These are phyloP conservation scores for Laburnicola sp. DNA, from an alignment of 2,329 filamentous ascomycete species.

Conservation along the genomic window DNA sequence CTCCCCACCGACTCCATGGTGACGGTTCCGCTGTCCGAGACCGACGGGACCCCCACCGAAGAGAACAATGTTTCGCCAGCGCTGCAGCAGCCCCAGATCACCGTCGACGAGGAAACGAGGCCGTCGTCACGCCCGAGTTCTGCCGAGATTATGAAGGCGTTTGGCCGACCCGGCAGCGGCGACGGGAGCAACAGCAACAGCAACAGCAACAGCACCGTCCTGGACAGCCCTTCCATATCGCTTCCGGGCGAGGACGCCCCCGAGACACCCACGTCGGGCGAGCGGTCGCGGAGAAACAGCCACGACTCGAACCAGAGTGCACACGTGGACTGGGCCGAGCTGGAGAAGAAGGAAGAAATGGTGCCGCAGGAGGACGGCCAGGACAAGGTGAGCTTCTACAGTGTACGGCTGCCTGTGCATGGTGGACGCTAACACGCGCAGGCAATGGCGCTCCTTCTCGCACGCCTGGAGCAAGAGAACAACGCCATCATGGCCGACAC, in stretches of 20 bases:
- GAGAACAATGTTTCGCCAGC: slow-evolving; percentile 19
- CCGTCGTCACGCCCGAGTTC: slow-evolving; percentile 40
- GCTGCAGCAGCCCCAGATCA: slow-evolving; percentile 30
- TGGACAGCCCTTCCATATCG: slow-evolving; percentile 36
- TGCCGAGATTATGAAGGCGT: slow-evolving; percentile 38
- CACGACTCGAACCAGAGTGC: slow-evolving; percentile 53
- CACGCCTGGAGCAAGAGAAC: slow-evolving; percentile 93
- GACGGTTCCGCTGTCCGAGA: slow-evolving; percentile 72
- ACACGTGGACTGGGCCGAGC: slow-evolving; percentile 80
- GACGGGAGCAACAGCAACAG: slow-evolving; percentile 15
- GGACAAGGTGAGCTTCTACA: slow-evolving; percentile 65
- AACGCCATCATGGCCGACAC: slow-evolving; percentile 83
- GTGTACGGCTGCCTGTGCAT: not conserved
- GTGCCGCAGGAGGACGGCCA: slow-evolving; percentile 74
- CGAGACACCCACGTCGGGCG: slow-evolving; percentile 21
- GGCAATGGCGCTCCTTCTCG: slow-evolving; percentile 85
- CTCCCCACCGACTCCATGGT: slow-evolving; percentile 70
- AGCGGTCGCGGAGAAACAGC: slow-evolving; percentile 43
- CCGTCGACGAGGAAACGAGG: slow-evolving; percentile 33
- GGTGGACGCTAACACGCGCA: slow-evolving; percentile 49
- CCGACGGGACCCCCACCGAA: slow-evolving; percentile 44
- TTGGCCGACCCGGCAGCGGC: slow-evolving; percentile 31
- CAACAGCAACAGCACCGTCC: slow-evolving; percentile 1
- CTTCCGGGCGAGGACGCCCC: slow-evolving; percentile 33
- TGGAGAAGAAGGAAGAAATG: slow-evolving; percentile 77